A percentile compares a stretch with the other conserved stretches of the same genome.
phyloP scores from a whole-genome alignment of 192 early-diverging fungal species.

The Coemansia aciculifera region DNA sequence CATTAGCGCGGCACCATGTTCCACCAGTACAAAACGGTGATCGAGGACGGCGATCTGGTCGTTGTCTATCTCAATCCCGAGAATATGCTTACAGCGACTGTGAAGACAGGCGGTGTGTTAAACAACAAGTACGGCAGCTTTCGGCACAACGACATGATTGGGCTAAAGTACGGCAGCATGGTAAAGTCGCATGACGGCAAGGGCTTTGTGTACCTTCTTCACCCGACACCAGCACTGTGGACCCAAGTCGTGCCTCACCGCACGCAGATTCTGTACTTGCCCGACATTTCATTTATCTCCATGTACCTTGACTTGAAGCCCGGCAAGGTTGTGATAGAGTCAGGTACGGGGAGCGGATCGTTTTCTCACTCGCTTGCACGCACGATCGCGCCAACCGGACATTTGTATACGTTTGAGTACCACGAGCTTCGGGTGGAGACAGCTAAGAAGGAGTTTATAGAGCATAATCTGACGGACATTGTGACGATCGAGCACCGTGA shows the following conservation, averaged over 20 bases:
- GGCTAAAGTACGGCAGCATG: constrained; percentile 83
- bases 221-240: constrained; percentile 96
- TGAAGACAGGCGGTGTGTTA: constrained; percentile 62
- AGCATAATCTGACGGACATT: constrained; percentile 70
- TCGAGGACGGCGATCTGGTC: constrained; percentile 79
- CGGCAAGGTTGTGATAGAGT: constrained; percentile 83
- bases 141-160: constrained; percentile 81
- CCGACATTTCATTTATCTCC: constrained; percentile 92
- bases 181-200: constrained; percentile 60
- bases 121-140: constrained; percentile 84
- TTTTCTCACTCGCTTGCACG: constrained; percentile 94
- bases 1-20: constrained; percentile 22
- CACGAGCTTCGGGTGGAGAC: constrained; percentile 75
- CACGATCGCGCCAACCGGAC: constrained; percentile 82
- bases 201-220: constrained; percentile 82
- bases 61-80: constrained; percentile 73
- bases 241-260: constrained; percentile 88
- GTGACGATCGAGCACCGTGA: constrained; percentile 79
- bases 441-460: constrained; percentile 71
- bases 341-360: constrained; percentile 94
- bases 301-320: constrained; percentile 80
- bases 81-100: constrained; percentile 63
- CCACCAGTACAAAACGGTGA: constrained; percentile 54
- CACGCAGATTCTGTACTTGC: constrained; percentile 93
- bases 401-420: constrained; percentile 94